Evolutionary conservation across 1,284 basidiomycete species (phyloP), one percentile per base, ranked within the genome.

Genomic region (Pyrrhoderma lamaoense): DNA sequence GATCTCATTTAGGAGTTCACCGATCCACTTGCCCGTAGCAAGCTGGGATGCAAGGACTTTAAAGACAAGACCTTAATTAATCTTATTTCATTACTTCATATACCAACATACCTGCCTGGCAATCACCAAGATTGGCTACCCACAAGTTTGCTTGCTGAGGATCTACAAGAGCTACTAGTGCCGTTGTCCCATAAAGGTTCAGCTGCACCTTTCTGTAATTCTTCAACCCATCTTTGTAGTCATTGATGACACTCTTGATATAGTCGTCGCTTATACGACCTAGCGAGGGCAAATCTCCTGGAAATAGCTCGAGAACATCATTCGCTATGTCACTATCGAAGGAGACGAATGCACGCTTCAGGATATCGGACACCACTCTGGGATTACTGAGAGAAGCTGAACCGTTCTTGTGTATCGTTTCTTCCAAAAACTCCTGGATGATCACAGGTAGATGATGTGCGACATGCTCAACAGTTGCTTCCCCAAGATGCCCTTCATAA

Each of bases 391-490:
- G 60, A 54, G 52, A 65, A 61, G 42, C 53, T 67, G 68, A 18
- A 61, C 62, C 38, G 71, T 65, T 43, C 64, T 62, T 38, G 66
- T 51, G 42, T 36, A 37, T 19, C n/a, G 64, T 16, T 19, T 71
- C 71, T 49, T 72, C 68, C 25, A 85, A 64, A 58, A 76, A 78
- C 56, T 81, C 70, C 35, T 71, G 72, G 34, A 84, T 71, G 60
- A 85, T 84, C 58, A 82, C 79, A 46, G 82, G 82, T 51, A 85
- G 69, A 60, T 83, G 79, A 58, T 77, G 70, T 36, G 79, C 76
- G 50, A 81, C 79, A 57, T 85, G 80, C 57, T 79, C 76, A 8
- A 82, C 84, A 0, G 53, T 55, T 38, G 53, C 35, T 42, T 55
- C 53, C 3, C 53, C 53, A 31, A 55, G 53, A 43, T 55, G 53